Evolutionary conservation across 345 rosid species (phyloP).

Genomic region (Xanthoceras sorbifolium): DNA sequence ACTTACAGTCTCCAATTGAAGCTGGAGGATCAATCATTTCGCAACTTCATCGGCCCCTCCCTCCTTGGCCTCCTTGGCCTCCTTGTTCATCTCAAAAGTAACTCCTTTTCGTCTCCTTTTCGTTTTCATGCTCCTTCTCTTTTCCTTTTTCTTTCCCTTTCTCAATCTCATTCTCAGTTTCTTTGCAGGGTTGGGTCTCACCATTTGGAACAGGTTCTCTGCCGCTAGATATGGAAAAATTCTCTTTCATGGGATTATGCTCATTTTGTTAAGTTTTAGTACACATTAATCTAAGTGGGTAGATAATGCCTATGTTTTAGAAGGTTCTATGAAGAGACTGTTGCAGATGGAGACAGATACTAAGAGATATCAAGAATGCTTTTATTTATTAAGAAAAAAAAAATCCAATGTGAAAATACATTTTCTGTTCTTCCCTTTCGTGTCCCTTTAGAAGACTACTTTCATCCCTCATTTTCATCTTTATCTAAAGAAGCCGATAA

Average conservation of each 20-base stretch:
- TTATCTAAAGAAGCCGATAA: constrained; percentile 72
- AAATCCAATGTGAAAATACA: too few species aligned
- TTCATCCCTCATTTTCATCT: constrained; percentile 36
- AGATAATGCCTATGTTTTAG: too few species aligned
- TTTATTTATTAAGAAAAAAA: too few species aligned
- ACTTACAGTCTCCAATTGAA: constrained; percentile 21
- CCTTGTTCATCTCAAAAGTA: constrained; percentile 45
- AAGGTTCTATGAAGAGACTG: too few species aligned
- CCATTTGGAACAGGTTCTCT: constrained; percentile 49
- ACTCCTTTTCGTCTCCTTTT: constrained; percentile 62
- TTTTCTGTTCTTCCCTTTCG: too few species aligned
- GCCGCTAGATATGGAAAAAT: constrained; percentile 75
- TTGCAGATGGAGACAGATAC: too few species aligned
- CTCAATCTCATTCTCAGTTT: constrained; percentile 31
- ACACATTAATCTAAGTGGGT: too few species aligned
- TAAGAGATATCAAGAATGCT: too few species aligned
- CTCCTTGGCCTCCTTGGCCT: constrained; percentile 41
- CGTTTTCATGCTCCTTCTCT: constrained; percentile 25
- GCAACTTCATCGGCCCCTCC: constrained; percentile 41
- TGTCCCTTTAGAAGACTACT: constrained; percentile 27
- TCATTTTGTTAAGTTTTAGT: too few species aligned
- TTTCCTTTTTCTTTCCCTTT: constrained; percentile 39
- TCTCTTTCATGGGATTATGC: too few species aligned
- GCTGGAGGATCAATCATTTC: constrained; percentile 29
- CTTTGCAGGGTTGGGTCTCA: constrained; percentile 40